Evolutionary conservation across 1,284 basidiomycete genomes (phyloP).

Genomic region (Grifola frondosa): DNA sequence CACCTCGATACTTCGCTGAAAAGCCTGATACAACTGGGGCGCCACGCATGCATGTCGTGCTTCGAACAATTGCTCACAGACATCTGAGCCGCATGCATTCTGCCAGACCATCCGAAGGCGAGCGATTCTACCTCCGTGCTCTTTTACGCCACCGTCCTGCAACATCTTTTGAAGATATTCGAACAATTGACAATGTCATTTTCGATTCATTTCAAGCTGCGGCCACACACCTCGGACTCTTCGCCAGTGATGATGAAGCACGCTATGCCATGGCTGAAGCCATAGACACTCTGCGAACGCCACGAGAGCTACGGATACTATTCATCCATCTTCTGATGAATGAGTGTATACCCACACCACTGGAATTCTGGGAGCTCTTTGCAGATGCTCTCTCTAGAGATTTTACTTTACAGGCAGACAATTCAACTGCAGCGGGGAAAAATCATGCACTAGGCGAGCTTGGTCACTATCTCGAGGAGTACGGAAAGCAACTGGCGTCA

Average conservation of each 20-base stretch:
- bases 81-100: too few species aligned
- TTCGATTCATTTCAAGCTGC: neutral
- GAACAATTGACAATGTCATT: too few species aligned
- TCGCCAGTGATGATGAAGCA: conserved; percentile 17
- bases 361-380: conserved; percentile 19
- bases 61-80: too few species aligned
- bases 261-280: conserved; percentile 28
- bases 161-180: neutral
- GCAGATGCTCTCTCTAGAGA: conserved; percentile 8
- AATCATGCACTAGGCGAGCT: conserved; percentile 8
- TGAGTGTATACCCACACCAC: conserved; percentile 21
- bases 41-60: conserved; percentile 28
- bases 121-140: neutral
- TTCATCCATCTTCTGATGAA: conserved; percentile 30
- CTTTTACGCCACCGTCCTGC: neutral
- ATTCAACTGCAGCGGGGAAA: conserved; percentile 7
- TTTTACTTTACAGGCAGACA: too few species aligned
- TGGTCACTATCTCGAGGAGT: conserved; percentile 10
- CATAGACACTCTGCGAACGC: conserved; percentile 21
- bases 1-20: too few species aligned
- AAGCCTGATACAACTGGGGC: too few species aligned
- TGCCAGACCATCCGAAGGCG: neutral
- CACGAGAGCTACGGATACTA: conserved; percentile 26
- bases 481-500: conserved; percentile 16
- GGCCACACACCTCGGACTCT: neutral